Percentiles rank a stretch among this genome's conserved stretches.
phyloP scores from a whole-genome alignment of 495 filamentous ascomycete genomes.

The Thermothielavioides terrestris region DNA sequence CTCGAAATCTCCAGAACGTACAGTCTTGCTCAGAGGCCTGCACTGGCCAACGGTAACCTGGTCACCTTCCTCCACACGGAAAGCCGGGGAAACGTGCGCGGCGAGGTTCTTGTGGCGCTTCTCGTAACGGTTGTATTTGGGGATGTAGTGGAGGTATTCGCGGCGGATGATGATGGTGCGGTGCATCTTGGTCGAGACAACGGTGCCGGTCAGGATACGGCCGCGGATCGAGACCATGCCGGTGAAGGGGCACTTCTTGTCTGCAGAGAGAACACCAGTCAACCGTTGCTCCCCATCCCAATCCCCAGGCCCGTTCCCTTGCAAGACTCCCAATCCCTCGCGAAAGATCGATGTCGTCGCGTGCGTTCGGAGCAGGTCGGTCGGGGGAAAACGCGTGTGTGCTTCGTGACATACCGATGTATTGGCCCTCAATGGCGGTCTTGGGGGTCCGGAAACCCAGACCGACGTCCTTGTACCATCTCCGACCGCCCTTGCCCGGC shows the following conservation, averaged over 20 bases:
- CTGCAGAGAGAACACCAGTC: slow-evolving; percentile 41
- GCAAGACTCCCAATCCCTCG: neutral
- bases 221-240: slow-evolving; percentile 97
- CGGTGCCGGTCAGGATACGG: slow-evolving; percentile 97
- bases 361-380: slow-evolving; percentile 1
- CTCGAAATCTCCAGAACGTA: slow-evolving; percentile 42
- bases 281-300: slow-evolving; percentile 7
- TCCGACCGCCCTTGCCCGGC: slow-evolving; percentile 71
- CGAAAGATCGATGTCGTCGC: slow-evolving; percentile 1
- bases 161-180: slow-evolving; percentile 97
- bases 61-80: slow-evolving; percentile 99
- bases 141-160: slow-evolving; percentile 99
- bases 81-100: slow-evolving; percentile 96
- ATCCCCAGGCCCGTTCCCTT: neutral
- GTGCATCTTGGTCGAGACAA: slow-evolving; percentile 99
- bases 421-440: slow-evolving; percentile 93
- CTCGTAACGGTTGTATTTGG: slow-evolving; percentile 99
- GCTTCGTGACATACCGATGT: slow-evolving; percentile 79
- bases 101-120: slow-evolving; percentile 99
- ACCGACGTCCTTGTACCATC: slow-evolving; percentile 99
- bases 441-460: slow-evolving; percentile 97
- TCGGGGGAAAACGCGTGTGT: slow-evolving; percentile 6
- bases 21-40: slow-evolving; percentile 96
- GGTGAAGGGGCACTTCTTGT: slow-evolving; percentile 99
- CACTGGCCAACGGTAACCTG: slow-evolving; percentile 98